Base-by-base conservation (phyloP, 208 protist species). In the Naegleria fowleri region DNA sequence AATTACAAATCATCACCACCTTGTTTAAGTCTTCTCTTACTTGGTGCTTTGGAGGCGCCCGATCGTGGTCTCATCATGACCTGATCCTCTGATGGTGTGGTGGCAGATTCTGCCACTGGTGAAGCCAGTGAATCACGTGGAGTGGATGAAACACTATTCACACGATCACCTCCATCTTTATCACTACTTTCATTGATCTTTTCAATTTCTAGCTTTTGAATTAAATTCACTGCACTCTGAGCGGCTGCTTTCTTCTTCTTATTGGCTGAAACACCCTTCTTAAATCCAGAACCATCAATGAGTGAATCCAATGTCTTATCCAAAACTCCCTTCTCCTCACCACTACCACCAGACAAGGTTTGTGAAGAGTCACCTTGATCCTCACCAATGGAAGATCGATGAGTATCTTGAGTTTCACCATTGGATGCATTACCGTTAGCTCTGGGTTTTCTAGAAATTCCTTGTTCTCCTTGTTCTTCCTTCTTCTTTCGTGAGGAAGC, bases 251-350 rank as follows among this genome's bases (percentile, higher is more conserved):
- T 83, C 33, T 39, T 83, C 33, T 39, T 39, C 22, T 39, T n/a
- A 15, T 83, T 83, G 75, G 75, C 75, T 38, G 33, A n/a, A 83
- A 83, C 75, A 36, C 75, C 75, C 29, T 83, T 83, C 13, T 36
- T 83, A n/a, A 40, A 83, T 38, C 75, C 75, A 40, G 75, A 40
- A 40, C 75, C 75, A 83, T 83, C 75, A 11, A 83, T 39, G 0
- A 83, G 29, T 83, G n/a, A n/a, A 83, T n/a, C 22, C 16, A 83
- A 29, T 83, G 75, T 83, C 75, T 83, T 83, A 83, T 83, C 75
- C 9, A 83, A 13, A 36, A 83, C 33, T 38, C 75, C 75, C n/a
- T 83, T 39, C 13, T 39, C 75, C 39, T 83, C 75, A 29, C 6
- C 55, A 67, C 15, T 15, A 5, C 15, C 51, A 19, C 15, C 51